These are phyloP conservation scores for Suillus variegatus DNA, from an alignment of 768 basidiomycete genomes.

Conservation along the genomic window DNA sequence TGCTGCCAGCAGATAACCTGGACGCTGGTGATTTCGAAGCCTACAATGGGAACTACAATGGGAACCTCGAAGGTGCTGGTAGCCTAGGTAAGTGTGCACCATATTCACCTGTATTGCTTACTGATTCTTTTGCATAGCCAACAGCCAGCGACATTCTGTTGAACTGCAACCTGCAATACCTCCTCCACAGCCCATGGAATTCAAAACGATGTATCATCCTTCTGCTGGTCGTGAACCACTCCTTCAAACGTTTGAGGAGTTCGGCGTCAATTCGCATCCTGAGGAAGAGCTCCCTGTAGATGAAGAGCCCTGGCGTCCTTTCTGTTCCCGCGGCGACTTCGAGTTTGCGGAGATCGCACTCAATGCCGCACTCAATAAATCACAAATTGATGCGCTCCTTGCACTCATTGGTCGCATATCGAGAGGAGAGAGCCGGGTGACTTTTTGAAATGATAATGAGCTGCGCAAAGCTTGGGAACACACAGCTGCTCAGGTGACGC, in stretches of 20 bases:
- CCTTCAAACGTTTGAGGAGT: no score
- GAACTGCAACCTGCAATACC: no score
- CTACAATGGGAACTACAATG: no score
- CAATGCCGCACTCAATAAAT: slow-evolving; percentile 12
- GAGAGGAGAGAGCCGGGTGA: slow-evolving; percentile 22
- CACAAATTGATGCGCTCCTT: slow-evolving; percentile 5
- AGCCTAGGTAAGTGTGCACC: no score
- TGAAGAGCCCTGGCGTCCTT: slow-evolving; percentile 11
- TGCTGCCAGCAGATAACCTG: neutral
- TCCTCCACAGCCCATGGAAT: no score
- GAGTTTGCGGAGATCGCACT: slow-evolving; percentile 15
- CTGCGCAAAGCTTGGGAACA: slow-evolving; percentile 7
- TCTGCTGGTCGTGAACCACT: no score
- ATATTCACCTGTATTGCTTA: no score
- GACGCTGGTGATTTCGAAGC: neutral
- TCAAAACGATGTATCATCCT: no score
- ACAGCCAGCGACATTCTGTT: no score
- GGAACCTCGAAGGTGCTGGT: no score
- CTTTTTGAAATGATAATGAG: slow-evolving; percentile 3
- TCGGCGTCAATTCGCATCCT: neutral
- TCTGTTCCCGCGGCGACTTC: slow-evolving; percentile 9
- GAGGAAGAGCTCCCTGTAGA: neutral
- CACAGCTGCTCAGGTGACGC: neutral
- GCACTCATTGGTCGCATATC: slow-evolving; percentile 3
- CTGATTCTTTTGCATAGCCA: no score